A percentile compares a stretch with the other conserved stretches of the same genome.
These are phyloP conservation scores for Naganishia cerealis DNA, from an alignment of 1,284 basidiomycete species.

Conservation along the genomic window DNA sequence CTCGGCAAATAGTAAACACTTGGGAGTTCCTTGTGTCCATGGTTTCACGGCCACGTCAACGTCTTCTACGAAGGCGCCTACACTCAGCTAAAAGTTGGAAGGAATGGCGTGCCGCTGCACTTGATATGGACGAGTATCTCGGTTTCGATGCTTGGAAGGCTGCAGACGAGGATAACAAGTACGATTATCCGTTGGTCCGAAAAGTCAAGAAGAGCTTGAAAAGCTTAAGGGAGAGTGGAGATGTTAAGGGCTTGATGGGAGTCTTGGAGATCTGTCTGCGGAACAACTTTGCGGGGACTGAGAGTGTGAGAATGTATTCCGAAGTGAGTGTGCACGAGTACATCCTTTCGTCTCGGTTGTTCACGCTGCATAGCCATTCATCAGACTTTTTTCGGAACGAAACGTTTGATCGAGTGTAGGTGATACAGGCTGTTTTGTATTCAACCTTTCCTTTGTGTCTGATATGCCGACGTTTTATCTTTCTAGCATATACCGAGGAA, in stretches of 20 bases:
- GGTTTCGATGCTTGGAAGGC: slow-evolving; percentile 85
- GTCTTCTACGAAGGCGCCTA: slow-evolving; percentile 66
- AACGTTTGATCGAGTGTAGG: slow-evolving; percentile 77
- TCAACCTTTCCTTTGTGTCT: background rate
- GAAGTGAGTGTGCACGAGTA: slow-evolving; percentile 61
- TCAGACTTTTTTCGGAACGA: slow-evolving; percentile 85
- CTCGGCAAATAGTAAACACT: slow-evolving; percentile 89
- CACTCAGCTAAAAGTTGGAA: slow-evolving; percentile 71
- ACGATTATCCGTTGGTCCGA: slow-evolving; percentile 79
- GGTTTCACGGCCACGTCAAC: slow-evolving; percentile 19
- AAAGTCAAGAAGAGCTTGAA: slow-evolving; percentile 68
- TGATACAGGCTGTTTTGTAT: background rate
- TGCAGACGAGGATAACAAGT: slow-evolving; percentile 77
- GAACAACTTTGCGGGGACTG: slow-evolving; percentile 91
- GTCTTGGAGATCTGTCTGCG: slow-evolving; percentile 89
- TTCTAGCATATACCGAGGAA: slow-evolving; percentile 73
- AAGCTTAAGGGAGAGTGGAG: slow-evolving; percentile 66
- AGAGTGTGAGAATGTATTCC: slow-evolving; percentile 84
- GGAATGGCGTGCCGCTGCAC: slow-evolving; percentile 78
- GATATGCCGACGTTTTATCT: background rate
- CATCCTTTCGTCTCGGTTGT: slow-evolving; percentile 16
- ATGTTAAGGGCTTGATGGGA: slow-evolving; percentile 79
- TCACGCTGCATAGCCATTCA: slow-evolving; percentile 30
- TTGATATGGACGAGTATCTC: slow-evolving; percentile 75
- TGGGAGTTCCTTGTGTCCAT: slow-evolving; percentile 74